Evolutionary conservation across 805 yeast genomes (phyloP).

Genomic region (Kazachstania kunashirensis): DNA sequence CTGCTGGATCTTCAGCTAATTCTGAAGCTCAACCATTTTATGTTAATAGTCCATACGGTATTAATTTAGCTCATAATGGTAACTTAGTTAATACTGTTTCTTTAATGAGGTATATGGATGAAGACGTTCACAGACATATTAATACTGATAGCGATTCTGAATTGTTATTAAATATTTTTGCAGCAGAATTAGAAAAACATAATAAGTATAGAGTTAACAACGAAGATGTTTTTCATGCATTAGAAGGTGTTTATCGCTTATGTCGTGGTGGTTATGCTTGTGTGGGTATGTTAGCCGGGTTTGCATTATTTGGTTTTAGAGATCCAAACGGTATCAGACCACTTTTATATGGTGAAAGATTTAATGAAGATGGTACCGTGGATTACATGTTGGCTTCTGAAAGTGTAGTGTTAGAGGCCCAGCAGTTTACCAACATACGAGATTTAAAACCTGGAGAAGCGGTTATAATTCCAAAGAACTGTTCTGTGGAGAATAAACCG

Average conservation of each 20-base stretch:
- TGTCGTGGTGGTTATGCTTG: slow-evolving; percentile 98
- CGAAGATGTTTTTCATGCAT: slow-evolving; percentile 77
- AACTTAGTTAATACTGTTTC: slow-evolving; percentile 82
- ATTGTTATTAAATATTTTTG: slow-evolving; percentile 79
- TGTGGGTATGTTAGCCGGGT: slow-evolving; percentile 90
- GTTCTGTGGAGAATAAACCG: slow-evolving; percentile 41
- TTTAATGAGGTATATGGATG: slow-evolving; percentile 73
- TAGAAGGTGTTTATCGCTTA: slow-evolving; percentile 67
- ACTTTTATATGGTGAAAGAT: slow-evolving; percentile 73
- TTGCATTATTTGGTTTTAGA: slow-evolving; percentile 89
- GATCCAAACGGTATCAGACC: slow-evolving; percentile 98
- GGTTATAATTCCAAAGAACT: slow-evolving; percentile 76
- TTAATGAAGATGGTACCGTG: slow-evolving; percentile 51
- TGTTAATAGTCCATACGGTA: slow-evolving; percentile 94
- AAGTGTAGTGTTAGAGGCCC: slow-evolving; percentile 88
- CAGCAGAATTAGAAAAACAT: slow-evolving; percentile 80
- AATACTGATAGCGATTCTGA: slow-evolving; percentile 97
- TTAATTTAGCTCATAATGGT: slow-evolving; percentile 86
- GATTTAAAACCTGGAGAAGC: slow-evolving; percentile 95
- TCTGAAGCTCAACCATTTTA: slow-evolving; percentile 98
- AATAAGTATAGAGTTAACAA: slow-evolving; percentile 90
- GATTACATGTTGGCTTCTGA: slow-evolving; percentile 96
- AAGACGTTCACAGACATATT: slow-evolving; percentile 90
- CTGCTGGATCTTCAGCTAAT: slow-evolving; percentile 92
- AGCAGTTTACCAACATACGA: slow-evolving; percentile 67